Percentiles rank a stretch among this genome's conserved stretches.
phyloP scores from a whole-genome alignment of 2,329 filamentous ascomycete species.

The Davidsoniella australis region DNA sequence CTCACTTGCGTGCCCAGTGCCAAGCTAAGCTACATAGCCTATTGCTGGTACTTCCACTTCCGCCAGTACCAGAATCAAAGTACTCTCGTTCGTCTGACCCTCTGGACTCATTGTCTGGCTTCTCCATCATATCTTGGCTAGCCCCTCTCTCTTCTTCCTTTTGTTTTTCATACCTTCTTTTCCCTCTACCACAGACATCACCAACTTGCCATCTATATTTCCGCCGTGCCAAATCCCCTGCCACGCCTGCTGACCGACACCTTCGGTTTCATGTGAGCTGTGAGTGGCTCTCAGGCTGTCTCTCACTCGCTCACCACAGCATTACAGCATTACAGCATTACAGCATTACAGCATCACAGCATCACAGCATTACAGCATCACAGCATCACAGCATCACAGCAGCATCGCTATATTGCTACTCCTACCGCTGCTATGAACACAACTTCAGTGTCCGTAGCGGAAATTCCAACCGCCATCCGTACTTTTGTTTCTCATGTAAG shows the following conservation, averaged over 20 bases:
- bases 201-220: not conserved
- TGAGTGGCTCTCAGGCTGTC: too few relatives aligned
- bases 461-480: constrained; percentile 73
- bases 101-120: not conserved
- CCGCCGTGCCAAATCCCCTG: not conserved
- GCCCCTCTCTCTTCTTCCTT: not conserved
- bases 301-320: too few relatives aligned
- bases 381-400: too few relatives aligned
- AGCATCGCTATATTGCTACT: not conserved
- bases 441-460: constrained; percentile 61
- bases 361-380: too few relatives aligned
- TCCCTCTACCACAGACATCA: not conserved
- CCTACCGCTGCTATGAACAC: constrained; percentile 36
- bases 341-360: too few relatives aligned
- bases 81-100: too few relatives aligned
- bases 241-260: not conserved
- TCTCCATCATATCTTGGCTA: not conserved
- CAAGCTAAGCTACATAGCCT: not conserved
- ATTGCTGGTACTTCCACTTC: not conserved
- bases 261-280: too few relatives aligned
- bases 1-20: not conserved
- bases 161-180: constrained; percentile 3
- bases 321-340: too few relatives aligned
- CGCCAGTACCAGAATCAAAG: not conserved
- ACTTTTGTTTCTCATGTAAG: constrained; percentile 76